A percentile compares a stretch with the other conserved stretches of the same genome.
phyloP scores from a whole-genome alignment of 2,329 filamentous ascomycete species.

The Penicillium digitatum region DNA sequence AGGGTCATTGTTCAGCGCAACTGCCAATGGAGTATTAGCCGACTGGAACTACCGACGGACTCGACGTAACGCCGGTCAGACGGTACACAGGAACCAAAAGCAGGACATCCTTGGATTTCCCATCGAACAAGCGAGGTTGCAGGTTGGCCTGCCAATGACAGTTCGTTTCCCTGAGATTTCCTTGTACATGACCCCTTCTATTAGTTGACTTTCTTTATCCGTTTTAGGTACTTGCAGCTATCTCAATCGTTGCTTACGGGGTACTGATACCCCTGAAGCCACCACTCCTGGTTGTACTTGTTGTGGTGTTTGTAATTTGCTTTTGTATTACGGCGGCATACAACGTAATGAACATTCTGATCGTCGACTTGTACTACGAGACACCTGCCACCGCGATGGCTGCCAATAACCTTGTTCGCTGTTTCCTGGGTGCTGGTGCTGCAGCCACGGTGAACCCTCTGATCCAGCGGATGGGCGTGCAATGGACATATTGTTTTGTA shows the following conservation, averaged over 20 bases:
- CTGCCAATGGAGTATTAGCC: slow-evolving; percentile 35
- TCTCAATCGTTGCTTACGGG: slow-evolving; percentile 12
- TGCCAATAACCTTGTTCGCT: slow-evolving; percentile 34
- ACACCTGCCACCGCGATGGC: slow-evolving; percentile 33
- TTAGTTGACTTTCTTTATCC: background rate
- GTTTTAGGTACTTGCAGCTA: slow-evolving; percentile 12
- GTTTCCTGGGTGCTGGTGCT: slow-evolving; percentile 30
- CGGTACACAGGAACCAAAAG: slow-evolving; percentile 58
- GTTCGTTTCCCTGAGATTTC: background rate
- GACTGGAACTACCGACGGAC: slow-evolving; percentile 70
- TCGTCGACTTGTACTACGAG: slow-evolving; percentile 41
- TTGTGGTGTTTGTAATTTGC: slow-evolving; percentile 33
- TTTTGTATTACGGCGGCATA: slow-evolving; percentile 40
- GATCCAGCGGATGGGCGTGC: slow-evolving; percentile 15
- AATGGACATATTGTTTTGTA: slow-evolving; percentile 19
- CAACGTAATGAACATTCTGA: slow-evolving; percentile 45
- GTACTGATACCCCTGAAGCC: slow-evolving; percentile 4
- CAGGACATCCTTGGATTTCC: slow-evolving; percentile 51
- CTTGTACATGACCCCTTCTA: background rate
- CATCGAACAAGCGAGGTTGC: slow-evolving; percentile 40
- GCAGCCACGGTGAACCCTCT: slow-evolving; percentile 26
- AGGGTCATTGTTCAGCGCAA: slow-evolving; percentile 25
- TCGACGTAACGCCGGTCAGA: slow-evolving; percentile 46
- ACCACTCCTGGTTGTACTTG: slow-evolving; percentile 27
- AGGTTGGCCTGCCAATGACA: slow-evolving; percentile 31